A percentile compares a stretch with the other conserved stretches of the same genome.
Evolutionary conservation across 2,329 filamentous ascomycete species (phyloP).

Genomic region (Rutstroemia sp.): DNA sequence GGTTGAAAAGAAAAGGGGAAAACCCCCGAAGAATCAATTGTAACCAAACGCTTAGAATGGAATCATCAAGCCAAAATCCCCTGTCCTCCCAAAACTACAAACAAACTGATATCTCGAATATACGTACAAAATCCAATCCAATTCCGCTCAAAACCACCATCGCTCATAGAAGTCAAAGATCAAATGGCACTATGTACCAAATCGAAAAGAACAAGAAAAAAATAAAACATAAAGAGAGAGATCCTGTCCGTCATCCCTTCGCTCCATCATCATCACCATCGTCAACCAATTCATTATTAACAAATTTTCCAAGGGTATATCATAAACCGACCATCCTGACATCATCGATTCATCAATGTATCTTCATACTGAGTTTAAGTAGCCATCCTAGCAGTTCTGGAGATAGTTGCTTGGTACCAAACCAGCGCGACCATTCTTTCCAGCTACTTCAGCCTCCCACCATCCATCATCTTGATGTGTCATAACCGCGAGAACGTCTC

Average conservation of each 20-base stretch:
- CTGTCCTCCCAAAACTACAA: too few relatives aligned
- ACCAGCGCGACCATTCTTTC: slow-evolving; percentile 50
- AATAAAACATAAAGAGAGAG: background rate
- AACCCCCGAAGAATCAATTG: too few relatives aligned
- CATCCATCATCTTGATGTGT: slow-evolving; percentile 94
- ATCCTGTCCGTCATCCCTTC: background rate
- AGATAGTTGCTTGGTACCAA: slow-evolving; percentile 65
- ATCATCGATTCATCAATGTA: background rate
- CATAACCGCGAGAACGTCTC: slow-evolving; percentile 81
- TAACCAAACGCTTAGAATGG: too few relatives aligned
- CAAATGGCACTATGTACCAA: background rate
- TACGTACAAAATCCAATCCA: background rate
- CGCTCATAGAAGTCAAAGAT: background rate
- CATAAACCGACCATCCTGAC: background rate
- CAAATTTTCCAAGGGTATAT: background rate
- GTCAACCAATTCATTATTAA: background rate
- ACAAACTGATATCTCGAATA: background rate
- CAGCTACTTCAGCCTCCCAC: slow-evolving; percentile 96
- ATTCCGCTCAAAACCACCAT: background rate
- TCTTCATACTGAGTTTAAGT: background rate
- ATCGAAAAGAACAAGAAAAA: background rate
- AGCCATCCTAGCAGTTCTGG: slow-evolving; percentile 25
- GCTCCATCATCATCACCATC: background rate
- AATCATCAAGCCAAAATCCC: background rate
- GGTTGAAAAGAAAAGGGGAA: too few relatives aligned